Percentiles rank a stretch among this genome's conserved stretches.
phyloP scores from a whole-genome alignment of 2,329 filamentous ascomycete genomes.

The Phaeosphaeria sp. region DNA sequence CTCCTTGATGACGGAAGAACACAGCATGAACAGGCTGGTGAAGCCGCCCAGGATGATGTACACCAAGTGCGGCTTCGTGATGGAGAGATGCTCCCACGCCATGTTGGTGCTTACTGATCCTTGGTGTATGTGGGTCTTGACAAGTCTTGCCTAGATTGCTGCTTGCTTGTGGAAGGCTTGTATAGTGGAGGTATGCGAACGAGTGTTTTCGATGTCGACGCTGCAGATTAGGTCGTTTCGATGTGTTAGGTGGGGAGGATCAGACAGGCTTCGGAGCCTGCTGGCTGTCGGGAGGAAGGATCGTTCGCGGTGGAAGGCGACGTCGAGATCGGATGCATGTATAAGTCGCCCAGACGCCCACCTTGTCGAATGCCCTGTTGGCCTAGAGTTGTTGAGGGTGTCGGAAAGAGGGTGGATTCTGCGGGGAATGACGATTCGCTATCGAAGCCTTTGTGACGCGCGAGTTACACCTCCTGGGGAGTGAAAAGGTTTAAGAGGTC shows the following conservation, averaged over 20 bases:
- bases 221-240: neutral
- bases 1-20: constrained; percentile 97
- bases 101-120: constrained; percentile 53
- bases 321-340: constrained; percentile 51
- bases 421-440: constrained; percentile 8
- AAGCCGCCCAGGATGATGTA: constrained; percentile 99
- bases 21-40: constrained; percentile 97
- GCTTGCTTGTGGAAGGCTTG: constrained; percentile 21
- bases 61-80: constrained; percentile 96
- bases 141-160: constrained; percentile 12
- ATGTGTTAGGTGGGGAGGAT: constrained; percentile 34
- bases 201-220: neutral
- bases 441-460: constrained; percentile 4
- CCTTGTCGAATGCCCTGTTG: constrained; percentile 38
- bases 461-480: constrained; percentile 14
- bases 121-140: constrained; percentile 8
- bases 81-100: constrained; percentile 80
- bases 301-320: constrained; percentile 23
- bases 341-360: constrained; percentile 60
- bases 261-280: constrained; percentile 22
- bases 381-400: constrained; percentile 3
- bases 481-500: constrained; percentile 9
- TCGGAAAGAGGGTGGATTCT: constrained; percentile 1
- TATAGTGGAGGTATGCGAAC: neutral
- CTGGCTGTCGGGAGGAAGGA: constrained; percentile 24